Conservation (phyloP, 2,329 filamentous ascomycete species). For the Lachnellula hyalina region DNA sequence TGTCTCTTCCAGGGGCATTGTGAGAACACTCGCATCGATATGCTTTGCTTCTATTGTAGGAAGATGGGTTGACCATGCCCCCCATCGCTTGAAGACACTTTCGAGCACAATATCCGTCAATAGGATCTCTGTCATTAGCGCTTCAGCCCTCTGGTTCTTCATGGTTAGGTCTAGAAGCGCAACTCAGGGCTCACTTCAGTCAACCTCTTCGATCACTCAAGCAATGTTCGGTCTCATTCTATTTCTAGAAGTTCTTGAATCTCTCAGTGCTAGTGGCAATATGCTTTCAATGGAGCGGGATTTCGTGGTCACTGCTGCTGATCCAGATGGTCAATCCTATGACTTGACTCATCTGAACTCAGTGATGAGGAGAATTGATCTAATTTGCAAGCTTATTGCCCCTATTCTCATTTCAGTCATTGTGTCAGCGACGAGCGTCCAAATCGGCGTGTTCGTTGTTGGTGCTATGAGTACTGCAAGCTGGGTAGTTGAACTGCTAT, state of each 20-base stretch:
- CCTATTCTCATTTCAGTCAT: constrained; percentile 47
- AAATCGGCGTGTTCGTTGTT: constrained; percentile 41
- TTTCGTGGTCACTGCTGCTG: constrained; percentile 38
- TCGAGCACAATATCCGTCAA: constrained; percentile 39
- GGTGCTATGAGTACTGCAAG: constrained; percentile 39
- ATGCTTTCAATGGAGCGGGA: constrained; percentile 44
- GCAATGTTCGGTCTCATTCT: constrained; percentile 34
- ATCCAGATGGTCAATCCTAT: constrained; percentile 30
- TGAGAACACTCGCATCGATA: constrained; percentile 35
- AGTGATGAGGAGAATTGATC: constrained; percentile 51
- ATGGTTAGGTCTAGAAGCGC: constrained; percentile 22
- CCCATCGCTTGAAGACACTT: constrained; percentile 37
- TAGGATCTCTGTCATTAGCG: constrained; percentile 36
- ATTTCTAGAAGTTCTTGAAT: constrained; percentile 37
- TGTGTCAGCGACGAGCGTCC: constrained; percentile 37
- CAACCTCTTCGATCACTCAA: constrained; percentile 6
- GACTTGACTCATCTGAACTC: constrained; percentile 44
- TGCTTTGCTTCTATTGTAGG: constrained; percentile 38
- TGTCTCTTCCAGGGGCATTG: constrained; percentile 28
- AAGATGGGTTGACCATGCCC: constrained; percentile 37
- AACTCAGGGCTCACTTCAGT: background rate
- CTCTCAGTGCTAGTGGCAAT: constrained; percentile 38
- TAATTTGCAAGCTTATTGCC: constrained; percentile 50
- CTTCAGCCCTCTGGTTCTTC: constrained; percentile 37
- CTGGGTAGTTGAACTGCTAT: constrained; percentile 36